A percentile compares a stretch with the other conserved stretches of the same genome.
Conservation (phyloP, 148 eudicot species). For the Rhododendron ovatum region DNA sequence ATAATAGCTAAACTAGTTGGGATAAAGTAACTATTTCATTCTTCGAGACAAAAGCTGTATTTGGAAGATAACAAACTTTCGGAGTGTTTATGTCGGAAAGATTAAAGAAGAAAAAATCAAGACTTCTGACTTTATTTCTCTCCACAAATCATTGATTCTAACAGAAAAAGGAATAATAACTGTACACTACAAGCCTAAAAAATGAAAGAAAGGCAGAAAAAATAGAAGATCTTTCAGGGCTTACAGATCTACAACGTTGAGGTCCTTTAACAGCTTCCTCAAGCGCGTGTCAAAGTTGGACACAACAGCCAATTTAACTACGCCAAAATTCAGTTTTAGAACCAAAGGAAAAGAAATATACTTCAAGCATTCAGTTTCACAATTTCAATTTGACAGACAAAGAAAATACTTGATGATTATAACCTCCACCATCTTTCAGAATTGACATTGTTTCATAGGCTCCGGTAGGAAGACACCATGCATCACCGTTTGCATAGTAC, state of each 20-base stretch:
- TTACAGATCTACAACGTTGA: constrained; percentile 74
- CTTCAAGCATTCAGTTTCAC: not conserved
- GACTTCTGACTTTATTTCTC: not conserved
- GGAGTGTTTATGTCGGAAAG: not conserved
- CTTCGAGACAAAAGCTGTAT: not conserved
- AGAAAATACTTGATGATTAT: constrained; percentile 31
- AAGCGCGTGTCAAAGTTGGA: constrained; percentile 95
- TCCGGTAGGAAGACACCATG: constrained; percentile 91
- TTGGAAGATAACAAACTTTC: not conserved
- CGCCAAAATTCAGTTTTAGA: constrained; percentile 17
- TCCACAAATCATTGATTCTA: not conserved
- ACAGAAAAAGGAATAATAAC: not conserved
- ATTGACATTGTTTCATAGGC: constrained; percentile 59
- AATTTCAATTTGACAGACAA: constrained; percentile 11
- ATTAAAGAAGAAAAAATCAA: not conserved
- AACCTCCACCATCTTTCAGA: constrained; percentile 91
- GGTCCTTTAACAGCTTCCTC: constrained; percentile 90
- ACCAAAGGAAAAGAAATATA: not conserved
- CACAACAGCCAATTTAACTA: constrained; percentile 95
- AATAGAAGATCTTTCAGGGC: constrained; percentile 20
- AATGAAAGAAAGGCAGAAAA: not conserved
- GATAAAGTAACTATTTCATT: not conserved
- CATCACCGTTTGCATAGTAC: constrained; percentile 87
- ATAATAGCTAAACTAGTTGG: not conserved
- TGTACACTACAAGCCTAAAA: not conserved